These are phyloP conservation scores for Smithsoniella earleae DNA, from an alignment of 163 green algal species.

Conservation along the genomic window DNA sequence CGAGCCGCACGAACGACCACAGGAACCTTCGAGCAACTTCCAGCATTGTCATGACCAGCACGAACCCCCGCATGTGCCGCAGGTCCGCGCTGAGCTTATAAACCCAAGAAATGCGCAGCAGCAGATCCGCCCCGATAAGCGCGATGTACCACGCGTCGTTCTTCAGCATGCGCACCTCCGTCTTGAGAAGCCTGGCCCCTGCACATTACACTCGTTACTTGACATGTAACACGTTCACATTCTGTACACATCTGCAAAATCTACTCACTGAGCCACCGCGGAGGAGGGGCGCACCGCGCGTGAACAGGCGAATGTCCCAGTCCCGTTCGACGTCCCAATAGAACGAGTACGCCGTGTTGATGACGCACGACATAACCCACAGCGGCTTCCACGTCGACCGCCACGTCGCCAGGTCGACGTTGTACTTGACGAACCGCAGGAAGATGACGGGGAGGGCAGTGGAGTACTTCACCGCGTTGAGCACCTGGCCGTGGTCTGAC, in stretches of 20 bases:
- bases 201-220: neutral
- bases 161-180: conserved; percentile 41
- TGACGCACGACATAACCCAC: conserved; percentile 61
- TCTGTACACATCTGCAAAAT: neutral
- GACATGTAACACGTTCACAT: neutral
- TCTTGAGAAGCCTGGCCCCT: neutral
- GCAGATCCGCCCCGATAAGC: conserved; percentile 63
- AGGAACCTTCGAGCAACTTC: conserved; percentile 76
- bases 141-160: conserved; percentile 42
- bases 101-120: conserved; percentile 76
- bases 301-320: conserved; percentile 80
- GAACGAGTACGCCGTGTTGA: conserved; percentile 85
- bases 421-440: conserved; percentile 69
- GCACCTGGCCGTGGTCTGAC: conserved; percentile 45
- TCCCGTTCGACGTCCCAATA: conserved; percentile 94
- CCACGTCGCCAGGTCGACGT: conserved; percentile 49
- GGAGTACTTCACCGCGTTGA: conserved; percentile 88
- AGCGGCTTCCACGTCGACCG: conserved; percentile 41
- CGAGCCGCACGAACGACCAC: conserved; percentile 82
- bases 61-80: conserved; percentile 46
- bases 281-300: conserved; percentile 31
- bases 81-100: conserved; percentile 79
- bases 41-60: conserved; percentile 54
- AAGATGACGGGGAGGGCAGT: conserved; percentile 83
- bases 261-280: conserved; percentile 1